Conservation (phyloP, 1,284 basidiomycete genomes). For the Mycena citricolor region DNA sequence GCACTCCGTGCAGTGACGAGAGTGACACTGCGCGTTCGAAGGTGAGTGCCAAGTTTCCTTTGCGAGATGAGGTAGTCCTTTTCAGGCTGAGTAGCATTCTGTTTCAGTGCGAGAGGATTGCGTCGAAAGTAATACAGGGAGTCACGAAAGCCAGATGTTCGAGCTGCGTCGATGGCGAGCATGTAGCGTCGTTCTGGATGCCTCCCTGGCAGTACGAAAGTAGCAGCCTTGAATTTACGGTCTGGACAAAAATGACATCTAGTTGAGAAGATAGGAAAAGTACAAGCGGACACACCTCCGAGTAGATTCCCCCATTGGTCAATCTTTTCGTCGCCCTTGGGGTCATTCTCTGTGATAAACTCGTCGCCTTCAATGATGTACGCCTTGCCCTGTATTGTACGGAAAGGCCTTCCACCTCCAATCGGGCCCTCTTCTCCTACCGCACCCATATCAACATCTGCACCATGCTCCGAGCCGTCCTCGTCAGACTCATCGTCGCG, state of each 20-base stretch:
- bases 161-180: constrained; percentile 95
- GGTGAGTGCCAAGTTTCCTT: constrained; percentile 84
- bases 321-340: constrained; percentile 90
- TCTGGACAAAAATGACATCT: no score
- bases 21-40: constrained; percentile 90
- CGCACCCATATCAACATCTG: no score
- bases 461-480: no score
- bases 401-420: constrained; percentile 66
- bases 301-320: constrained; percentile 82
- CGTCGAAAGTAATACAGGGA: constrained; percentile 96
- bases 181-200: constrained; percentile 87
- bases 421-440: constrained; percentile 48
- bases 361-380: constrained; percentile 88
- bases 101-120: constrained; percentile 87
- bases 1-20: constrained; percentile 91
- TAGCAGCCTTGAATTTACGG: constrained; percentile 85
- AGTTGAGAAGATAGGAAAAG: constrained; percentile 32
- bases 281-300: constrained; percentile 54
- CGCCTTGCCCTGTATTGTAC: constrained; percentile 72
- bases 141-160: constrained; percentile 93
- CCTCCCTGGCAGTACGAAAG: constrained; percentile 81
- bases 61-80: constrained; percentile 89
- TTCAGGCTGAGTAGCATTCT: constrained; percentile 83
- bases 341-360: constrained; percentile 80
- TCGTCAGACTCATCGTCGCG: constrained; percentile 47